Evolutionary conservation across 2,329 filamentous ascomycete species (phyloP).

Genomic region (Stemphylium beticola): DNA sequence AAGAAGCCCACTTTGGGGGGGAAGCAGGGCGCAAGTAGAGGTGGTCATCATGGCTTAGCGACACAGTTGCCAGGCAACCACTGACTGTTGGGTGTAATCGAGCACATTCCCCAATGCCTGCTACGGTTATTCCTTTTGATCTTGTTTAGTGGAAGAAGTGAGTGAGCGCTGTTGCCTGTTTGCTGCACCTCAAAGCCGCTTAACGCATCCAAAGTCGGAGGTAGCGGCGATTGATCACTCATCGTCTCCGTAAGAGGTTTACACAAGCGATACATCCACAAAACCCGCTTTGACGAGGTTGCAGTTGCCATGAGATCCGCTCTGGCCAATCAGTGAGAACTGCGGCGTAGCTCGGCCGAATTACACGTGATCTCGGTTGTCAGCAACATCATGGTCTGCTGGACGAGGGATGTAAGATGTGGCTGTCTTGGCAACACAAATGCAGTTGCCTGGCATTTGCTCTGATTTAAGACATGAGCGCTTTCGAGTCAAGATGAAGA

Average conservation of each 20-base stretch:
- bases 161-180: not conserved
- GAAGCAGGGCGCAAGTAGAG: too few relatives aligned
- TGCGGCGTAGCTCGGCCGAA: slow-evolving; percentile 3
- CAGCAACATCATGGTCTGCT: not conserved
- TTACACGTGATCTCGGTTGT: not conserved
- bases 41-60: too few relatives aligned
- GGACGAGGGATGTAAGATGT: not conserved
- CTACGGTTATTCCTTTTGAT: not conserved
- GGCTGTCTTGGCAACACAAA: not conserved
- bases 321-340: not conserved
- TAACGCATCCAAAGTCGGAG: not conserved
- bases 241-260: not conserved
- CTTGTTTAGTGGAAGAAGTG: not conserved
- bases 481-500: not conserved
- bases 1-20: too few relatives aligned
- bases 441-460: not conserved
- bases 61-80: too few relatives aligned
- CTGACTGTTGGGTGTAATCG: not conserved
- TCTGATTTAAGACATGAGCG: not conserved
- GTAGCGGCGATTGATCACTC: not conserved
- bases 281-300: not conserved
- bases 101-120: too few relatives aligned
- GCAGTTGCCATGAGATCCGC: not conserved
- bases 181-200: too few relatives aligned
- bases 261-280: not conserved